These are phyloP conservation scores for Penicillium digitatum DNA, from an alignment of 2,329 filamentous ascomycete genomes.

Conservation along the genomic window DNA sequence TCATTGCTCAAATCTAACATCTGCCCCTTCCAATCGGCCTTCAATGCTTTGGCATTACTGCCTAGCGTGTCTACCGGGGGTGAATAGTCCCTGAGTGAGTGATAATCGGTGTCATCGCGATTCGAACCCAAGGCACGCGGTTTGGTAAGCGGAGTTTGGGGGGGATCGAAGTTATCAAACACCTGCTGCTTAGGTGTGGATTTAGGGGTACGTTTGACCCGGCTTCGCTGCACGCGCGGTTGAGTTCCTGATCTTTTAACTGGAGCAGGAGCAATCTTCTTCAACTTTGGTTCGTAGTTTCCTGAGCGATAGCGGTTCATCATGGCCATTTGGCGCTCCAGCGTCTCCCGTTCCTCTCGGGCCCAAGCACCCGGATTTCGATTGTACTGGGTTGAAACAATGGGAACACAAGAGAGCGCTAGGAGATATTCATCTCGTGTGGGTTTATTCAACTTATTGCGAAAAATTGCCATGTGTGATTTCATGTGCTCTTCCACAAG, in stretches of 20 bases:
- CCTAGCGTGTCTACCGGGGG: conserved; percentile 66
- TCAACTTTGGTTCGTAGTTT: conserved; percentile 32
- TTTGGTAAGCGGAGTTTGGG: conserved; percentile 38
- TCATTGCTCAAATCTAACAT: conserved; percentile 72
- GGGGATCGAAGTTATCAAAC: conserved; percentile 37
- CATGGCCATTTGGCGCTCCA: conserved; percentile 41
- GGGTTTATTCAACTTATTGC: conserved; percentile 41
- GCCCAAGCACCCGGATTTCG: conserved; percentile 44
- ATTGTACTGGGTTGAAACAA: conserved; percentile 43
- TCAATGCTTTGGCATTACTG: conserved; percentile 64
- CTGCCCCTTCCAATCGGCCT: conserved; percentile 82
- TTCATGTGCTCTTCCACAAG: conserved; percentile 43
- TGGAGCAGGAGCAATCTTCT: conserved; percentile 42
- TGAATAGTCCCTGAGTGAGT: conserved; percentile 65
- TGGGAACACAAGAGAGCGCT: conserved; percentile 43
- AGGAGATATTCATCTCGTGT: conserved; percentile 45
- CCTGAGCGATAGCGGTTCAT: conserved; percentile 39
- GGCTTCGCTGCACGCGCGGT: conserved; percentile 30
- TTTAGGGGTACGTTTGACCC: conserved; percentile 41
- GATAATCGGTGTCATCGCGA: conserved; percentile 78
- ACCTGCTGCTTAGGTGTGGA: conserved; percentile 41
- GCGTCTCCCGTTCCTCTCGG: conserved; percentile 40
- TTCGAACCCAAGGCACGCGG: conserved; percentile 54
- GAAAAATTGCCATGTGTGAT: conserved; percentile 41
- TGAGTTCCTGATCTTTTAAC: conserved; percentile 27